Percentiles rank a stretch among this genome's conserved stretches.
Evolutionary conservation across 257 asterid species (phyloP).

Genomic region (Forsythia viridissima): DNA sequence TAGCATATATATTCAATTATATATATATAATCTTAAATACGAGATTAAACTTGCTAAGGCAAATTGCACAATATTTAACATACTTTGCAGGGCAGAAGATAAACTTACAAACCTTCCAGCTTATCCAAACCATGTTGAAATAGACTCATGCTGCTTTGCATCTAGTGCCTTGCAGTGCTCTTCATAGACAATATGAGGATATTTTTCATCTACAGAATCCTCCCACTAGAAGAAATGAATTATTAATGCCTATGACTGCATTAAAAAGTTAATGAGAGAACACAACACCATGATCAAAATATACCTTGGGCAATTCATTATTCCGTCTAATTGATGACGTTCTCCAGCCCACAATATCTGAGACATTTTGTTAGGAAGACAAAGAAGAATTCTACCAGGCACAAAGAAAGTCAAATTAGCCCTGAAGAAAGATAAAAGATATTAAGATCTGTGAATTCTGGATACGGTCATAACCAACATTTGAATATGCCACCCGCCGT

Average conservation of each 20-base stretch:
- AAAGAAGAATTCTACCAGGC: slow-evolving; percentile 1
- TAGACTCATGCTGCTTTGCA: slow-evolving; percentile 48
- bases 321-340: slow-evolving; percentile 93
- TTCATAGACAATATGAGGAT: slow-evolving; percentile 93
- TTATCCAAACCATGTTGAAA: slow-evolving; percentile 45
- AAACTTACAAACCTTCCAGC: slow-evolving; percentile 76
- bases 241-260: slow-evolving; percentile 7
- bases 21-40: not conserved
- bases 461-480: slow-evolving; percentile 97
- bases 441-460: slow-evolving; percentile 28
- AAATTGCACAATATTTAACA: not conserved
- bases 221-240: slow-evolving; percentile 69
- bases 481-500: slow-evolving; percentile 92
- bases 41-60: slow-evolving; percentile 3
- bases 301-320: slow-evolving; percentile 88
- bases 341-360: slow-evolving; percentile 99
- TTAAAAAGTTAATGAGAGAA: slow-evolving; percentile 4
- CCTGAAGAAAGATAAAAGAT: not conserved
- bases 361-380: slow-evolving; percentile 41
- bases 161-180: slow-evolving; percentile 88
- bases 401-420: slow-evolving; percentile 11
- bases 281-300: slow-evolving; percentile 13
- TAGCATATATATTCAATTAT: not conserved
- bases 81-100: not conserved
- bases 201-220: slow-evolving; percentile 70